These are phyloP conservation scores for Leptomonas seymouri DNA, from an alignment of 208 protist genomes.

Conservation along the genomic window DNA sequence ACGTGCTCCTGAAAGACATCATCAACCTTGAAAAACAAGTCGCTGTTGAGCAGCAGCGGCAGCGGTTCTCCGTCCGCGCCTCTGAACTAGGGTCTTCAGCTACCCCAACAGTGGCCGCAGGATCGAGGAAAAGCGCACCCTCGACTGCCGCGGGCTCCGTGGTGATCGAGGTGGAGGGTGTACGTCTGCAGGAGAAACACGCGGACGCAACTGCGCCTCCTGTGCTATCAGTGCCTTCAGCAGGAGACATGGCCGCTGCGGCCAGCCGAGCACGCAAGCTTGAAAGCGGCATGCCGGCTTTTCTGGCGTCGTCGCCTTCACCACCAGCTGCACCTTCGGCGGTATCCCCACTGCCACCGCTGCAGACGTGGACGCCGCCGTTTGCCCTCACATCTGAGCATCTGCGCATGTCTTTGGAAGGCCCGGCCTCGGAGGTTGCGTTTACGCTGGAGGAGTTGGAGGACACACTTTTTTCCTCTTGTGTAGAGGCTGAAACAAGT, in stretches of 20 bases:
- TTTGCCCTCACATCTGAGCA: conserved; percentile 17
- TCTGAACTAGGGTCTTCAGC: conserved; percentile 9
- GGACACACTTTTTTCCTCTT: conserved; percentile 51
- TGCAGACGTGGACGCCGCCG: conserved; percentile 20
- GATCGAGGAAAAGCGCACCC: no score
- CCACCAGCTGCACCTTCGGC: background rate
- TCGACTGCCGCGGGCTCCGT: background rate
- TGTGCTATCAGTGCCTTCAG: background rate
- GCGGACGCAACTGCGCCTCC: background rate
- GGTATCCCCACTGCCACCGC: background rate
- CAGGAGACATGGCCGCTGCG: conserved; percentile 5
- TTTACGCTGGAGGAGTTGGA: conserved; percentile 84
- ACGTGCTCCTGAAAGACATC: conserved; percentile 21
- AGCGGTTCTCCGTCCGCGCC: conserved; percentile 27
- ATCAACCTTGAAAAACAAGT: conserved; percentile 24
- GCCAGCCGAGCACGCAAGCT: conserved; percentile 5
- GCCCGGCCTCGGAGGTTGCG: conserved; percentile 51
- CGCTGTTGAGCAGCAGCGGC: conserved; percentile 25
- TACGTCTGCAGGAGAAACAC: background rate
- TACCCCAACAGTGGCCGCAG: background rate
- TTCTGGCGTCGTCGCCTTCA: background rate
- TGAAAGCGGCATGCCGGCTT: background rate
- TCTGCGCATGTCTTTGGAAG: conserved; percentile 10
- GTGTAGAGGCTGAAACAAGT: background rate
- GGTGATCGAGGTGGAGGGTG: conserved; percentile 1